A percentile compares a stretch with the other conserved stretches of the same genome.
These are phyloP conservation scores for Adansonia digitata DNA, from an alignment of 345 rosid species.

Conservation along the genomic window DNA sequence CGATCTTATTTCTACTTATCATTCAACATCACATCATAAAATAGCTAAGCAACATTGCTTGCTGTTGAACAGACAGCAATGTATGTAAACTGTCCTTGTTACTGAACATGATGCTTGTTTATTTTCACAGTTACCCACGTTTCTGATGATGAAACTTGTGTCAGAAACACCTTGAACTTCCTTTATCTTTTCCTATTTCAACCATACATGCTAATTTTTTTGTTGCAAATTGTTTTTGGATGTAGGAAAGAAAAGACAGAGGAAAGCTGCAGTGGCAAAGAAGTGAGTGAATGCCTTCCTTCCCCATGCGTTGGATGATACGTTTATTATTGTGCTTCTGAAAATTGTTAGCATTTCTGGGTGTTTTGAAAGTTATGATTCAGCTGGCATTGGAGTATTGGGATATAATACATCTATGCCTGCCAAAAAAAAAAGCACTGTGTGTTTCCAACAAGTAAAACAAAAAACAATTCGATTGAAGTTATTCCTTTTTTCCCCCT, in stretches of 20 bases:
- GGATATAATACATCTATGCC: neutral
- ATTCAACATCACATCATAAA: neutral
- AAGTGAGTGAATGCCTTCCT: slow-evolving; percentile 5
- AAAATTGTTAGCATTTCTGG: slow-evolving; percentile 15
- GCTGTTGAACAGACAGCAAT: neutral
- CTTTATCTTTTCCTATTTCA: neutral
- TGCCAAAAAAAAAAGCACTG: slow-evolving; percentile 19
- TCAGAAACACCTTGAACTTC: neutral
- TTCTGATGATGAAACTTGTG: neutral
- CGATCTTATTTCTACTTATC: neutral
- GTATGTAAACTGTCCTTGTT: neutral
- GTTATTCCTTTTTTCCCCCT: slow-evolving; percentile 1
- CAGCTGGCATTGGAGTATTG: slow-evolving; percentile 18
- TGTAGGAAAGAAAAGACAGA: slow-evolving; percentile 24
- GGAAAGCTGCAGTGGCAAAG: neutral
- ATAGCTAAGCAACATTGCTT: neutral
- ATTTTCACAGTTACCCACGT: neutral
- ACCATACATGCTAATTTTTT: neutral
- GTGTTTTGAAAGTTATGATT: slow-evolving; percentile 22
- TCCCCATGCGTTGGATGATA: slow-evolving; percentile 16
- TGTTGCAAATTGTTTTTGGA: neutral
- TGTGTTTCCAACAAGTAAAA: slow-evolving; percentile 23
- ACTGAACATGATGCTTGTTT: neutral
- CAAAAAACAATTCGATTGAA: slow-evolving; percentile 23
- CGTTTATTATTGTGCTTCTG: slow-evolving; percentile 12